Evolutionary conservation across 495 filamentous ascomycete species (phyloP), one percentile per base, ranked within the genome.

Genomic region (Podospora australis): DNA sequence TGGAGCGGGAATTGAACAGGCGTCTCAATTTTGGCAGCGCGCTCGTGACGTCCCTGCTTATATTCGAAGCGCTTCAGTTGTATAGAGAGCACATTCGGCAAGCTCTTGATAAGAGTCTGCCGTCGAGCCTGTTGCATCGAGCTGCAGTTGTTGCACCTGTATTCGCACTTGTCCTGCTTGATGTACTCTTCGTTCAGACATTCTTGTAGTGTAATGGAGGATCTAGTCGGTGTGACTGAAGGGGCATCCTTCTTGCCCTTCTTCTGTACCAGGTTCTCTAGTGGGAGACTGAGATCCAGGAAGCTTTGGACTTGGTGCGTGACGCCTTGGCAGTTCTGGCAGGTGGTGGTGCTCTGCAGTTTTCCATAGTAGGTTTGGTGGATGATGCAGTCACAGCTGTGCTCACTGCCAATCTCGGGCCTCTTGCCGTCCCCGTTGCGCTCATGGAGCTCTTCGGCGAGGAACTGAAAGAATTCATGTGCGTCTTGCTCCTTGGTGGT

Each of bases 401-500:
- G 79, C 39, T 79, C 77, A 49, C 83, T 79, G 53, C 71, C 67
- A 39, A 59, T 71, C 49, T 80, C 74, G 6, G 70, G 67, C 52
- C 65, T 73, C 54, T 71, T 73, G 24, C 74, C 75, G 44, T 78
- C 76, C 3, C 78, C 74, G 57, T 83, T 85, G 39, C 79, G 78
- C 49, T 78, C 71, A 49, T 95, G 90, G 1, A 96, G 77, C 58
- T 88, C 81, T 65, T 95, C 88, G 28, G 90, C 81, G 4, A 96
- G 75, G 59, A 94, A 95, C 60, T 92, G 87, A 69, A 95, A 88
- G 65, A 90, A 96, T 59, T 96, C 90, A 62, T 96, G 90, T 1
- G 90, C 88, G 61, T 96, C 90, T 67, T 95, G 90, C 65, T 95
- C 88, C 50, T 87, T 83, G 57, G 91, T 90, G n/a, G 88, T 88